Base-by-base conservation (phyloP, 2,329 filamentous ascomycete species). In the Myriangium duriaei region DNA sequence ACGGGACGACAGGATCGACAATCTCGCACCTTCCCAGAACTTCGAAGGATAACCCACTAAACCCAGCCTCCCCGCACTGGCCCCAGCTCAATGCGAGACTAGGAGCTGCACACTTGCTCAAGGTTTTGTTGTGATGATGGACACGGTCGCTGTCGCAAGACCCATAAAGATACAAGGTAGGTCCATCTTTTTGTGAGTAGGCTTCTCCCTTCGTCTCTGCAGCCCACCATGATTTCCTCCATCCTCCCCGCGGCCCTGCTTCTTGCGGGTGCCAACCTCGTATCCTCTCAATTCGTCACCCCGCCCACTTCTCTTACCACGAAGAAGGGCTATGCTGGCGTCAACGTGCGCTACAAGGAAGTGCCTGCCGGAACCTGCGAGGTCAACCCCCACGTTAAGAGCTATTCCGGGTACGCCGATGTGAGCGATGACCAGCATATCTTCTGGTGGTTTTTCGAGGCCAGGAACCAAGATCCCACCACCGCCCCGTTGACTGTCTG, bases 401-500 rank as follows among this genome's bases (percentile, higher is more conserved):
- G 65, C 17, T 74, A 67, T 47, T 65, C 67, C 1, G 69, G 71
- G 14, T 74, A 74, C 46, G 63, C 70, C 11, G 69, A 72, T 47
- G 60, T 72, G 6, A 62, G 54, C 4, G 58, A 64, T 3, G 55
- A 69, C 30, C 58, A 70, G 41, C 69, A 72, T 47, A 65, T 70
- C 31, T 69, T 74, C 52, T 75, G 65, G 62, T 70, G 86, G 91
- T 98, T 98, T 77, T 98, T 98, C 53, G 91, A 98, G 66, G 96
- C 88, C 37, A 82, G 91, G 54, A 95, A 95, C 55, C 49, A 54
- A 31, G 59, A 62, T 29, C 62, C 67, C 0, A 51, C 71, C 44
- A 51, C 61, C 45, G 57, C 64, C 64, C 66, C 68, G 4, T 53
- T 77, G 34, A 71, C 74, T 3, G 69, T 80, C 50, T 81, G 73